A percentile compares a stretch with the other conserved stretches of the same genome.
Conservation (phyloP, 78 protist genomes). For the Polysphondylium violaceum region DNA sequence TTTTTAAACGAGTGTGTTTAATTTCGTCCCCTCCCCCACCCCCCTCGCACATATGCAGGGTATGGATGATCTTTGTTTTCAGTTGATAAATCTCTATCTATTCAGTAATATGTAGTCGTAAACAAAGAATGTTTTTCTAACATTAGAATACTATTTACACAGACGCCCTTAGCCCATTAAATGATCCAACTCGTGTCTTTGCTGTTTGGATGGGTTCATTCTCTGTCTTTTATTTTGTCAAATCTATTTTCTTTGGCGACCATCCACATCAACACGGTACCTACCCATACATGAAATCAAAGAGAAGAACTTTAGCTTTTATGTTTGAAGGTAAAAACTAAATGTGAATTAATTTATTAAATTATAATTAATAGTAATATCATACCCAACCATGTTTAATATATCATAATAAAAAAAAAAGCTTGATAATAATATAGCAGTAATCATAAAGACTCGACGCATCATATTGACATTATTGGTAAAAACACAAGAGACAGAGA, state of each 20-base stretch:
- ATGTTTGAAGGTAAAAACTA: conserved; percentile 2
- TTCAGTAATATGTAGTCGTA: too few species aligned
- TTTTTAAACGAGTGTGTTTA: too few species aligned
- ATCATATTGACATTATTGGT: background rate
- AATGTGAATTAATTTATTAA: background rate
- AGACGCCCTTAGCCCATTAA: conserved; percentile 65
- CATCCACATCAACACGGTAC: conserved; percentile 58
- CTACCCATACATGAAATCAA: conserved; percentile 81
- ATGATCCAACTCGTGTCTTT: conserved; percentile 65
- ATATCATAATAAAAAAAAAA: background rate
- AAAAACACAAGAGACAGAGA: background rate
- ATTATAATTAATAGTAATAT: too few species aligned
- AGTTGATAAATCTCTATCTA: too few species aligned
- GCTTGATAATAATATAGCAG: background rate
- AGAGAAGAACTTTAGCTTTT: conserved; percentile 74
- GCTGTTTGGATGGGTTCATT: conserved; percentile 24
- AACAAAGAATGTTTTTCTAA: too few species aligned
- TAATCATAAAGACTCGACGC: background rate
- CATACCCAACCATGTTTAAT: background rate
- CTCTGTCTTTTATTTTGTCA: conserved; percentile 20
- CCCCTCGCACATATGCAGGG: too few species aligned
- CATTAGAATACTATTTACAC: too few species aligned
- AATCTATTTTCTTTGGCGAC: conserved; percentile 19
- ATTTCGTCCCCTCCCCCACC: too few species aligned
- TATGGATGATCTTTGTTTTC: too few species aligned